Evolutionary conservation across 768 basidiomycete genomes (phyloP).

Genomic region (Tricholoma saponaceum): DNA sequence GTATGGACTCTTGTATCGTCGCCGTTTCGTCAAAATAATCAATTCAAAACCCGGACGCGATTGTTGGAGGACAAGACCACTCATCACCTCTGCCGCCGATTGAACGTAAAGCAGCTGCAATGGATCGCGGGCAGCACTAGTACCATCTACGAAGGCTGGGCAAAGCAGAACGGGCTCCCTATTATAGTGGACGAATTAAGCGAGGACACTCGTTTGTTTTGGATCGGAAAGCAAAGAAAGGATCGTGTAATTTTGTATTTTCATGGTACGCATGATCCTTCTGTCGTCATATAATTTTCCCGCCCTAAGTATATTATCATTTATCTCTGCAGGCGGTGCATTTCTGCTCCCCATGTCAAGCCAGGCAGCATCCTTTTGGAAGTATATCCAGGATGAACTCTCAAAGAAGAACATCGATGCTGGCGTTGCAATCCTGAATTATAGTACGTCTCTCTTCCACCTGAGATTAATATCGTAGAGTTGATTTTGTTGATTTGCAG

Average conservation of each 20-base stretch:
- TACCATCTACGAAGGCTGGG: constrained; percentile 20
- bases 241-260: constrained; percentile 28
- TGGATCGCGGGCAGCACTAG: constrained; percentile 14
- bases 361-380: constrained; percentile 21
- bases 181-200: constrained; percentile 23
- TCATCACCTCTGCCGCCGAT: constrained; percentile 2
- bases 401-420: constrained; percentile 2
- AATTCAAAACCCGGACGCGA: constrained; percentile 18
- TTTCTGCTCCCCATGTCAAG: constrained; percentile 20
- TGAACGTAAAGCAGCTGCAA: constrained; percentile 21
- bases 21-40: constrained; percentile 12
- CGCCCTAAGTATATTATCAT: background rate
- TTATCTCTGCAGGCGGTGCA: constrained; percentile 20
- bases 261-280: constrained; percentile 20
- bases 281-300: background rate
- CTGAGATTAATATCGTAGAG: background rate
- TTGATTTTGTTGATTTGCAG: constrained; percentile 4
- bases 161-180: constrained; percentile 16
- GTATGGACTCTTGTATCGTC: constrained; percentile 14
- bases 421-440: constrained; percentile 21
- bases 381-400: constrained; percentile 14
- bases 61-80: constrained; percentile 13
- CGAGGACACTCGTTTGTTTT: constrained; percentile 24
- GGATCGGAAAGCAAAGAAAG: constrained; percentile 27
- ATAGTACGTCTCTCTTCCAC: constrained; percentile 9